These are phyloP conservation scores for Ophiostoma pallidulum DNA, from an alignment of 2,329 filamentous ascomycete genomes.

Conservation along the genomic window DNA sequence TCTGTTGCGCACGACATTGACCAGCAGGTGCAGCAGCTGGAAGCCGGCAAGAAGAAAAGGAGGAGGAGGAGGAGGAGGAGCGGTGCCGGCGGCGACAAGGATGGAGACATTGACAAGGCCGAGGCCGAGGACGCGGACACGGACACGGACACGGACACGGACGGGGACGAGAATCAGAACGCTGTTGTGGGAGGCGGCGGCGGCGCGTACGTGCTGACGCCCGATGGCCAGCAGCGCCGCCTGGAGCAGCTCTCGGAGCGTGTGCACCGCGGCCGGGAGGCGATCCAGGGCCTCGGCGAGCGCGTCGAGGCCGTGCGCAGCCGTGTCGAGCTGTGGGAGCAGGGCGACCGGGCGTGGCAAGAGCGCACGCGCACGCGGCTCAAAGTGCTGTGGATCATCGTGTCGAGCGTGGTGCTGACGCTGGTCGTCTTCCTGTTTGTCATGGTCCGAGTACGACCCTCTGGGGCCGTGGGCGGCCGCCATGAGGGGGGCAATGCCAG, in stretches of 20 bases:
- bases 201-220: conserved; percentile 46
- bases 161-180: too few species aligned
- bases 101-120: too few species aligned
- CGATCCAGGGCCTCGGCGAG: conserved; percentile 48
- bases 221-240: conserved; percentile 54
- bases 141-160: too few species aligned
- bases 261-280: conserved; percentile 49
- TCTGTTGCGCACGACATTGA: conserved; percentile 52
- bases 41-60: background rate
- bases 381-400: conserved; percentile 53
- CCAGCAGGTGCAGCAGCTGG: conserved; percentile 37
- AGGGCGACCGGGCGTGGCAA: conserved; percentile 57
- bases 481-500: background rate
- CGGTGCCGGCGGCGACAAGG: too few species aligned
- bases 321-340: conserved; percentile 59
- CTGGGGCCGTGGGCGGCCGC: conserved; percentile 21
- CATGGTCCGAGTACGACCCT: conserved; percentile 11
- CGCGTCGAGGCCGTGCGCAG: conserved; percentile 55
- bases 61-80: too few species aligned
- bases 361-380: conserved; percentile 56
- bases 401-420: conserved; percentile 38
- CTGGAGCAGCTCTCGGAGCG: conserved; percentile 54
- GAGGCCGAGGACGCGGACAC: too few species aligned
- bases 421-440: conserved; percentile 35
- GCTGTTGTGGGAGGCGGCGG: background rate